Evolutionary conservation across 2,329 filamentous ascomycete genomes (phyloP).

Genomic region (Ascochyta fabae): DNA sequence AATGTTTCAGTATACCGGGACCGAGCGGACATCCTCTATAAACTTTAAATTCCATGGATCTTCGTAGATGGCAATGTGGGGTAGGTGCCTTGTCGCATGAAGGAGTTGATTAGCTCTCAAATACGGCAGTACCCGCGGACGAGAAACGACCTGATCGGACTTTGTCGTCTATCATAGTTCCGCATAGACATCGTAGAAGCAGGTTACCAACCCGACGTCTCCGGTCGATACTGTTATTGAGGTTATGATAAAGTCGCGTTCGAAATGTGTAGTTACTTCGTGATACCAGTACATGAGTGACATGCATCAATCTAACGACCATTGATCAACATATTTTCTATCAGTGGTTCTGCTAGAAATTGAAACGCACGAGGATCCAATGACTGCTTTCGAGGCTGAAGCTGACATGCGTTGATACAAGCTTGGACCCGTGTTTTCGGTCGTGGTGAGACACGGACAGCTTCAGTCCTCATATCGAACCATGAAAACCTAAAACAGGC

Average conservation of each 20-base stretch:
- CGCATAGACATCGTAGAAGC: background rate
- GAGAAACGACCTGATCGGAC: background rate
- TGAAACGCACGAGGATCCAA: background rate
- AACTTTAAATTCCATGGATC: slow-evolving; percentile 1
- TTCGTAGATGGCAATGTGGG: background rate
- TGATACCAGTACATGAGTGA: background rate
- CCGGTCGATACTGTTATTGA: background rate
- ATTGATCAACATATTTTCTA: background rate
- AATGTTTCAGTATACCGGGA: slow-evolving; percentile 1
- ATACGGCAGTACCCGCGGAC: slow-evolving; percentile 4
- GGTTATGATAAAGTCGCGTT: background rate
- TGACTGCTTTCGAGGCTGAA: background rate
- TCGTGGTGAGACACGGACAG: slow-evolving; percentile 10
- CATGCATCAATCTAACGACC: background rate
- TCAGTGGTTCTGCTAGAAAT: background rate
- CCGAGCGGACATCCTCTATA: background rate
- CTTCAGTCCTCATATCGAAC: background rate
- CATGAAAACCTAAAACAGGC: background rate
- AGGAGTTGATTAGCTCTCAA: background rate
- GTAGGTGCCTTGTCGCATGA: background rate
- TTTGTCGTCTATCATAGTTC: background rate
- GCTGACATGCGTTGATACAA: slow-evolving; percentile 5
- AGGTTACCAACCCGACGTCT: background rate
- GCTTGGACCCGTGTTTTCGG: background rate
- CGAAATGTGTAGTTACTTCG: background rate